phyloP scores from a whole-genome alignment of 805 yeast genomes.

The Zygotorulaspora florentina region DNA sequence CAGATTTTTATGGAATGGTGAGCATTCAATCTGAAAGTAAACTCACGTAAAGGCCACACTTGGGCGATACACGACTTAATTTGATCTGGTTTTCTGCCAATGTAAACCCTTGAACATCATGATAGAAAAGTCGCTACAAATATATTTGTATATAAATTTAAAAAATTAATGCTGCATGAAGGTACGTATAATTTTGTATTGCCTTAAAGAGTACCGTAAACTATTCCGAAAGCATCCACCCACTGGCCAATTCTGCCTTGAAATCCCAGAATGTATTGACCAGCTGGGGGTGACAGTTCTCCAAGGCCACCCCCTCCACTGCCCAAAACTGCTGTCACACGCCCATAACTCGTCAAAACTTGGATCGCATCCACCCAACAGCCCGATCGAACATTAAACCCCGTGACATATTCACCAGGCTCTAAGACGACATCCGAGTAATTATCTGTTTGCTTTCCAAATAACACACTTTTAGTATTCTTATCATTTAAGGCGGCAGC shows the following conservation, averaged over 20 bases:
- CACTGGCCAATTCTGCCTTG: constrained; percentile 66
- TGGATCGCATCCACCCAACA: constrained; percentile 89
- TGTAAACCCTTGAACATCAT: too few relatives aligned
- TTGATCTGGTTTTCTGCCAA: neutral
- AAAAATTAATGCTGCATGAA: neutral
- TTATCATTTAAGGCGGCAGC: constrained; percentile 13
- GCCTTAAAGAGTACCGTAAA: constrained; percentile 40
- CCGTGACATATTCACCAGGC: constrained; percentile 55
- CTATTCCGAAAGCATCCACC: constrained; percentile 70
- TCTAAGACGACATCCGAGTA: constrained; percentile 54
- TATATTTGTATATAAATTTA: neutral
- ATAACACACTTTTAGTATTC: constrained; percentile 22
- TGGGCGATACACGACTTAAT: too few relatives aligned
- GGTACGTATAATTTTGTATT: too few relatives aligned
- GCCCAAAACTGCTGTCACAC: constrained; percentile 58
- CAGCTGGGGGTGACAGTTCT: constrained; percentile 60
- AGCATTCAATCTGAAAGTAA: neutral
- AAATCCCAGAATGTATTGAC: constrained; percentile 60
- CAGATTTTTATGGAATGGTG: constrained; percentile 3
- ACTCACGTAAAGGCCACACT: neutral
- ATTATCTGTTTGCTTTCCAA: constrained; percentile 52
- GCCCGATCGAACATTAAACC: constrained; percentile 67
- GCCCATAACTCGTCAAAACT: constrained; percentile 55
- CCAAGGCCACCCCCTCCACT: constrained; percentile 60
- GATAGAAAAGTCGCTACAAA: neutral